phyloP scores from a whole-genome alignment of 78 protist species.

The Salpingoeca rosetta region DNA sequence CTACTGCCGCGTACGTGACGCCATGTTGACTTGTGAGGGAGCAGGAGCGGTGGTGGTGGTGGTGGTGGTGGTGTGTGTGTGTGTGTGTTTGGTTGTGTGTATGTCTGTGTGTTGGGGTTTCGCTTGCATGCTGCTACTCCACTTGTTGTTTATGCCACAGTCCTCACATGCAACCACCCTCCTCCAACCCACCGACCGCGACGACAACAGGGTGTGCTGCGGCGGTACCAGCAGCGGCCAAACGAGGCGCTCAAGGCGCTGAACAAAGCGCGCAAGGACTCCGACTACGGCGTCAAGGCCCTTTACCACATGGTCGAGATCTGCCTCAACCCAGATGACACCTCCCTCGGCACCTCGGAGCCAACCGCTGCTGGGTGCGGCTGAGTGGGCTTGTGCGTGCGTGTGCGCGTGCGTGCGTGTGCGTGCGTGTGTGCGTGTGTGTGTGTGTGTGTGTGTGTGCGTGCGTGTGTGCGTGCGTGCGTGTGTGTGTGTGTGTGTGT shows the following conservation, averaged over 20 bases:
- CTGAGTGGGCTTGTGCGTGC: too few relatives aligned
- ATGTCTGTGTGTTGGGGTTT: not conserved
- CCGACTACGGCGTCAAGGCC: constrained; percentile 39
- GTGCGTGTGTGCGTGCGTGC: too few relatives aligned
- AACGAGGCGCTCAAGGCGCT: constrained; percentile 39
- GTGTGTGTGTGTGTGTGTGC: too few relatives aligned
- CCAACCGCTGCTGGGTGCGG: too few relatives aligned
- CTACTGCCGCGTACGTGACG: constrained; percentile 8
- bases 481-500: too few relatives aligned
- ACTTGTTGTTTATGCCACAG: too few relatives aligned
- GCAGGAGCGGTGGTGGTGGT: not conserved
- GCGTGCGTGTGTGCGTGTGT: too few relatives aligned
- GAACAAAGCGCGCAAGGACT: constrained; percentile 41
- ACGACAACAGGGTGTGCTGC: not conserved
- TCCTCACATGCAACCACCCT: too few relatives aligned
- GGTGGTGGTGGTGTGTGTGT: not conserved
- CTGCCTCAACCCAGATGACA: constrained; percentile 35
- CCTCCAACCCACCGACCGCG: too few relatives aligned
- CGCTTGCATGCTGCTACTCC: not conserved
- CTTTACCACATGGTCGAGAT: constrained; percentile 40
- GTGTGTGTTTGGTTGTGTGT: not conserved
- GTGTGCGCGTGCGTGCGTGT: too few relatives aligned
- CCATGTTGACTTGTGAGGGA: not conserved
- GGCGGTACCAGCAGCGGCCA: not conserved
- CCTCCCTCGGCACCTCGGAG: not conserved